phyloP scores from a whole-genome alignment of 768 basidiomycete genomes.

The Amanita inopinata region DNA sequence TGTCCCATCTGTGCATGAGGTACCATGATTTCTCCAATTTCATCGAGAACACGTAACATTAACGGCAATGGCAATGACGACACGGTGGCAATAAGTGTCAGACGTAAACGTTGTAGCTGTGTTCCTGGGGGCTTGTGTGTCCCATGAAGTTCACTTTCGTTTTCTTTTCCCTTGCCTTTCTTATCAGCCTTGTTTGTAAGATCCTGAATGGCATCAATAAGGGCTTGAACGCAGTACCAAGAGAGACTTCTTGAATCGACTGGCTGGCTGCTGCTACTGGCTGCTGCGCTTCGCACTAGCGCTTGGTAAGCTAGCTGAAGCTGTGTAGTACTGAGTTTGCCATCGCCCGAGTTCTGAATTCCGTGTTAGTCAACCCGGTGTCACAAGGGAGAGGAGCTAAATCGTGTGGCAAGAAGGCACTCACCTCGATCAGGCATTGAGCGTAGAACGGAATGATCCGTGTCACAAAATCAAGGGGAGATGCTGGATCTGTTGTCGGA shows the following conservation, averaged over 20 bases:
- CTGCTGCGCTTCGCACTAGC: constrained; percentile 47
- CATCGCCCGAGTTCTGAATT: constrained; percentile 53
- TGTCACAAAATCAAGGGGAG: constrained; percentile 33
- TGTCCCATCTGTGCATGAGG: constrained; percentile 14
- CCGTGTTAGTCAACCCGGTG: constrained; percentile 5
- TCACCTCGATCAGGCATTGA: constrained; percentile 59
- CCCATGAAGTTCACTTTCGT: not conserved
- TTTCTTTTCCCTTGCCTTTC: constrained; percentile 14
- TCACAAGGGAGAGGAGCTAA: no score
- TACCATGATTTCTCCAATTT: constrained; percentile 31
- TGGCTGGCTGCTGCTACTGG: constrained; percentile 9
- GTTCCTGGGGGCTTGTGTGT: constrained; percentile 2
- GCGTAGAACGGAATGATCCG: constrained; percentile 69
- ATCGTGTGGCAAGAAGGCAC: constrained; percentile 7
- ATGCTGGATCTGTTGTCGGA: constrained; percentile 7
- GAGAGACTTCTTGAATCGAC: constrained; percentile 34
- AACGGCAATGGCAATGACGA: constrained; percentile 50
- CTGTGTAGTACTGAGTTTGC: constrained; percentile 51
- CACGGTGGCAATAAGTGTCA: constrained; percentile 56
- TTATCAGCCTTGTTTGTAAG: constrained; percentile 18
- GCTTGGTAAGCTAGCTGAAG: constrained; percentile 69
- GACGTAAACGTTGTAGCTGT: constrained; percentile 43
- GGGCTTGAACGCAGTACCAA: constrained; percentile 56
- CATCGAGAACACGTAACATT: constrained; percentile 45
- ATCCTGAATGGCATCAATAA: constrained; percentile 38